Base-by-base conservation (phyloP, 495 filamentous ascomycete species). In the Annulohypoxylon maeteangense region DNA sequence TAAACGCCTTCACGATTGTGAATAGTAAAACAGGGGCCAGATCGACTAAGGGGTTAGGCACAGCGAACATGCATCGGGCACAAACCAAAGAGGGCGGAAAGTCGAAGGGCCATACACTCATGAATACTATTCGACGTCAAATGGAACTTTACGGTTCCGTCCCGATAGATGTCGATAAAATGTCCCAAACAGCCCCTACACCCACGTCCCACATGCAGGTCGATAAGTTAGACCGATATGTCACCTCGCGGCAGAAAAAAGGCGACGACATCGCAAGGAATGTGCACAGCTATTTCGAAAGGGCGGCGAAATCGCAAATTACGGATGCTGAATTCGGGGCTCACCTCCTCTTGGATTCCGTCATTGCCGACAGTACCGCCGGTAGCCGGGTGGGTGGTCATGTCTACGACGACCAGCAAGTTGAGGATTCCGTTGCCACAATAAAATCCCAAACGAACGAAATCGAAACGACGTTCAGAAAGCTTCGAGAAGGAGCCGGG, bases 61-160 rank as follows among this genome's bases (percentile, higher is more conserved):
- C 16, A 12, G 23, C 31, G 23, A 44, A 40, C 2, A 1, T 47
- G 0, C 14, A 11, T 8, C 20, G 29, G 3, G 23, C 6, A 3
- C 38, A 27, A 38, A 32, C 48, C 1, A 32, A 48, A 8, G 42
- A 16, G 16, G 38, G 38, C 11, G 16, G 20, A 14, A 67, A 47
- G 10, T 36, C 20, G 20, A 47, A 31, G 7, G 54, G 32, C n/a
- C 45, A 42, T 14, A 65, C 56, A 2, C 58, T 72, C 6, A 45
- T 68, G 4, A 54, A 75, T 22, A 53, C 18, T 1, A 70, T 75
- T 23, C 51, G 50, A 31, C 67, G 61, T 23, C 63, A 71, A 20
- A 77, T 77, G 73, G 67, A 74, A 18, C 48, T 75, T 10, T 77
- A 77, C 44, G 75, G 73, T 4, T 42, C 68, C 0, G 47, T 72